Evolutionary conservation across 2,329 filamentous ascomycete species (phyloP).

Genomic region (Thelonectria rubi): DNA sequence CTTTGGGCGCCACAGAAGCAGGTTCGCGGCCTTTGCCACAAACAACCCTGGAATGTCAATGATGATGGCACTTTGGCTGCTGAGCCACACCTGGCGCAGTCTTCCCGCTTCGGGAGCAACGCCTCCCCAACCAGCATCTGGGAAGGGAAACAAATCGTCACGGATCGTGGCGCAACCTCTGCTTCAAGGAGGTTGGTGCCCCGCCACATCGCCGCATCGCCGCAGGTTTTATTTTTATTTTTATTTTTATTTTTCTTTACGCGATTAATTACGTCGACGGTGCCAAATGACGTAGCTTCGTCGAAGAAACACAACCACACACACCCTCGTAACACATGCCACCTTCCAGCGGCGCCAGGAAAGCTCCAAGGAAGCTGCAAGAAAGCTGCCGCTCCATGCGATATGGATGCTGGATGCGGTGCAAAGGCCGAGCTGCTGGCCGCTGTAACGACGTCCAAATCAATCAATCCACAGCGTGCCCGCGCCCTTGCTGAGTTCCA

Average conservation of each 20-base stretch:
- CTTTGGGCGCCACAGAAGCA: conserved; percentile 5
- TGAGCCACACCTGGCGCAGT: conserved; percentile 26
- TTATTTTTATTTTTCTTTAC: no score
- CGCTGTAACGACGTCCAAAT: no score
- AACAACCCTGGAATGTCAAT: conserved; percentile 11
- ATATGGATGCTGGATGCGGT: no score
- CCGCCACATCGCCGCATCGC: conserved; percentile 11
- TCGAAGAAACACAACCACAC: no score
- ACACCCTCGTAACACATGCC: not conserved
- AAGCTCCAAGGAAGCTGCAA: no score
- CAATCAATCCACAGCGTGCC: no score
- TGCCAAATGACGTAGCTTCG: conserved; percentile 32
- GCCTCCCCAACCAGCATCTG: not conserved
- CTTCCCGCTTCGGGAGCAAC: not conserved
- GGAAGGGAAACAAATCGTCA: conserved; percentile 15
- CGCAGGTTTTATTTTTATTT: conserved; percentile 16
- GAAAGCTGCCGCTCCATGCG: no score
- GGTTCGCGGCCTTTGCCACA: conserved; percentile 24
- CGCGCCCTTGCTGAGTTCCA: no score
- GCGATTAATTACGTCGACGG: no score
- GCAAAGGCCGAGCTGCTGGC: not conserved
- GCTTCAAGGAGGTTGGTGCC: no score
- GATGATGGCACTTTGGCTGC: conserved; percentile 14
- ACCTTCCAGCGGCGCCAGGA: not conserved
- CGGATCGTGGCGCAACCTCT: conserved; percentile 23